Evolutionary conservation across 768 basidiomycete genomes (phyloP).

Genomic region (Strobilomyces dryophilus): DNA sequence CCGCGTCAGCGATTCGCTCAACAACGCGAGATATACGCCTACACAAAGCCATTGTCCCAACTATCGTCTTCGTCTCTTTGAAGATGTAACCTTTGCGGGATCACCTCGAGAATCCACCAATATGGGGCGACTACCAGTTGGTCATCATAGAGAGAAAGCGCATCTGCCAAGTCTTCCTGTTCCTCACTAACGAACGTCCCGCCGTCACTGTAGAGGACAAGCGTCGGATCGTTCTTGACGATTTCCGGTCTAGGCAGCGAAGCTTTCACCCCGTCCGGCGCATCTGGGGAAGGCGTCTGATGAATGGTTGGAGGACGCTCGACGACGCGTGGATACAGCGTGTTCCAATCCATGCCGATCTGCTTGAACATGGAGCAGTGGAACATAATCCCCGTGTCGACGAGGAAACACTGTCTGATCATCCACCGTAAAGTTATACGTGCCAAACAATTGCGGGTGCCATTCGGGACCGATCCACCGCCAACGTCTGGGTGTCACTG

Average conservation of each 20-base stretch:
- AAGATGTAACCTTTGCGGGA: constrained; percentile 36
- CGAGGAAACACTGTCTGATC: constrained; percentile 61
- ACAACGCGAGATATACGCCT: neutral
- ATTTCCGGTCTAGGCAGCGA: constrained; percentile 14
- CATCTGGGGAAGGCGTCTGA: constrained; percentile 17
- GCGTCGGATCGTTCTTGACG: constrained; percentile 8
- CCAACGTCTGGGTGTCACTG: constrained; percentile 53
- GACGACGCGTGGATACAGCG: constrained; percentile 42
- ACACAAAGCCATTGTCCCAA: constrained; percentile 19
- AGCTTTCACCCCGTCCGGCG: constrained; percentile 11
- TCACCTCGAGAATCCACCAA: constrained; percentile 69
- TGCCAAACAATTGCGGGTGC: constrained; percentile 53
- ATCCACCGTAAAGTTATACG: constrained; percentile 77
- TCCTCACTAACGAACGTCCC: constrained; percentile 43
- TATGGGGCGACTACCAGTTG: constrained; percentile 37
- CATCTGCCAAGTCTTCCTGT: constrained; percentile 60
- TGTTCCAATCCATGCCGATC: constrained; percentile 45
- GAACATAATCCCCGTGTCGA: constrained; percentile 58
- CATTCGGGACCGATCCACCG: constrained; percentile 63
- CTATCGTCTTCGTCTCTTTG: constrained; percentile 22
- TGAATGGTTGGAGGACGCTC: constrained; percentile 38
- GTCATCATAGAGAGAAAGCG: constrained; percentile 50
- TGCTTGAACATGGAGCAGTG: constrained; percentile 38
- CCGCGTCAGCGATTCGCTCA: neutral
- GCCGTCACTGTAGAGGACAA: constrained; percentile 18